Evolutionary conservation across 83 land plant genomes (phyloP), one percentile per base, ranked within the genome.

Genomic region (Diphasiastrum complanatum): DNA sequence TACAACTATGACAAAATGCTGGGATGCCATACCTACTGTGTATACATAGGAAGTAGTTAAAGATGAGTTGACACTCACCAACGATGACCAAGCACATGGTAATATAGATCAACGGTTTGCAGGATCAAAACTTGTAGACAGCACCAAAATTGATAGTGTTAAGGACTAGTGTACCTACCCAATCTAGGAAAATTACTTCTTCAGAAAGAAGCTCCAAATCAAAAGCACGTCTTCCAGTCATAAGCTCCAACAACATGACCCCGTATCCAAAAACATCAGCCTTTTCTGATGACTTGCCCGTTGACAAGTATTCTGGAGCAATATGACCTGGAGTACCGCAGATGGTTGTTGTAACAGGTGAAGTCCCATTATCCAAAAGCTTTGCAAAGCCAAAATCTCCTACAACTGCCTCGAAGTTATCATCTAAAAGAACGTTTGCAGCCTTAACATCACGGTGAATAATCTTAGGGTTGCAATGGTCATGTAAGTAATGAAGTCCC

Each of bases 211-310:
- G n/a, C n/a, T n/a, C n/a, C n/a, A n/a, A n/a, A n/a, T 48, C 60
- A 24, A 47, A 45, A 22, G 51, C 22, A 20, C 56, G 37, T 2
- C 24, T 47, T 5, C 75, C 75, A 4, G 63, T 3, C 3, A 71
- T 24, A 32, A 71, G 67, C 46, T 71, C 75, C 33, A 71, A 48
- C 0, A 71, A 51, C 2, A 72, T 51, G 33, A 66, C 66, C n/a
- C 75, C 75, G 51, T 49, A 72, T 11, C 75, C 68, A 64, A 72
- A 76, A 29, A 76, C 79, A 47, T 76, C 79, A 45, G 66, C 61
- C 76, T 71, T 71, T 6, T 65, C 67, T 2, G 77, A 72, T 5
- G 76, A 66, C 37, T 66, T 55, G 36, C 70, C 60, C 12, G 76
- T 67, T 11, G 70, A 52, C 35, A 76, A 66, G 54, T 73, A 76